A percentile compares a stretch with the other conserved stretches of the same genome.
Conservation (phyloP, 805 yeast species). For the Candida sonorensis region DNA sequence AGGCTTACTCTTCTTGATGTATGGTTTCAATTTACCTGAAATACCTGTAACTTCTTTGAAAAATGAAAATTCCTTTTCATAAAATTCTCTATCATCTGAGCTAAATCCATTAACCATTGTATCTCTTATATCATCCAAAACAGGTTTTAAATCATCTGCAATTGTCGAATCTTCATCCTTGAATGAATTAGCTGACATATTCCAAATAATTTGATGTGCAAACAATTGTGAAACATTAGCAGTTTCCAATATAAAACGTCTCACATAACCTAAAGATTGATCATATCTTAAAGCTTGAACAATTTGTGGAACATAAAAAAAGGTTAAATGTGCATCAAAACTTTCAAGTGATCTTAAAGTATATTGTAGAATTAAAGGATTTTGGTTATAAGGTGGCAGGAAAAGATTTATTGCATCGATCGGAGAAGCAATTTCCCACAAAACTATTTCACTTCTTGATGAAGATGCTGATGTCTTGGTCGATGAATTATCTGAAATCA, state of each 20-base stretch:
- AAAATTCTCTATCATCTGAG: slow-evolving; percentile 55
- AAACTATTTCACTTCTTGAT: slow-evolving; percentile 26
- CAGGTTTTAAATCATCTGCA: slow-evolving; percentile 80
- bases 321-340: slow-evolving; percentile 81
- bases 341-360: slow-evolving; percentile 85
- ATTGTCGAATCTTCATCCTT: slow-evolving; percentile 80
- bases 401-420: slow-evolving; percentile 80
- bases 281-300: slow-evolving; percentile 90
- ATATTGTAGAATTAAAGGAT: slow-evolving; percentile 72
- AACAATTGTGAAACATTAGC: slow-evolving; percentile 86
- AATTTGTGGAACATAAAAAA: slow-evolving; percentile 96
- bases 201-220: slow-evolving; percentile 98
- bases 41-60: slow-evolving; percentile 88
- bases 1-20: slow-evolving; percentile 86
- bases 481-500: slow-evolving; percentile 27
- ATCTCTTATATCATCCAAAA: slow-evolving; percentile 63
- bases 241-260: slow-evolving; percentile 82
- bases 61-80: slow-evolving; percentile 79
- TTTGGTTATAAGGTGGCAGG: slow-evolving; percentile 61
- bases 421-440: slow-evolving; percentile 77
- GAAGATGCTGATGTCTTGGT: no score
- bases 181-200: slow-evolving; percentile 87
- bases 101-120: slow-evolving; percentile 59
- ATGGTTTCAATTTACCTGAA: slow-evolving; percentile 93
- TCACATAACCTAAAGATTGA: slow-evolving; percentile 66